Evolutionary conservation across 164 flowering plant species (phyloP), one percentile per base, ranked within the genome.

Genomic region (Umbilicus rupestris): DNA sequence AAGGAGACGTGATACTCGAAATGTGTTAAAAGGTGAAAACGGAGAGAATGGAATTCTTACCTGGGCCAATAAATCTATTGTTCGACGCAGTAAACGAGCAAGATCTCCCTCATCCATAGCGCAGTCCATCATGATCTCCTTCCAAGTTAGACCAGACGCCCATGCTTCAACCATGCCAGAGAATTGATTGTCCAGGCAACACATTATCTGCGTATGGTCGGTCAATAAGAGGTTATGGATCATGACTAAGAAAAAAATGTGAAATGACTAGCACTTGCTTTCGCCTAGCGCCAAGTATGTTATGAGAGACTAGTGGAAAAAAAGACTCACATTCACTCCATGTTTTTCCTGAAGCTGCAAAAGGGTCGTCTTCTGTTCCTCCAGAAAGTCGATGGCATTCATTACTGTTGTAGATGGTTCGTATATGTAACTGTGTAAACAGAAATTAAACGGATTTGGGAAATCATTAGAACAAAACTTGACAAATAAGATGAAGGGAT

Each of bases 51-150:
- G 28, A 19, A 14, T 28, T 39, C 41, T 35, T 73, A 85, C 89
- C 84, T 89, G 96, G 71, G 88, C 91, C 71, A 94, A 77, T 39
- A 94, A 62, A 75, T 94, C 96, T 65, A 87, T 87, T 16, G 97
- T 83, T 46, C 97, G 78, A 46, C 97, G 76, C 58, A 91, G 72
- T 39, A 94, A 88, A 26, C 99, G 97, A 68, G 97, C 92, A 39
- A 94, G 72, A 78, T 94, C 97, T 14, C 98, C 97, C 69, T 94
- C 99, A 70, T 94, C 99, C 96, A 94, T 87, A 65, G 99, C 97
- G 75, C 93, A 85, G 39, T 94, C 99, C 99, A 89, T 90, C 96
- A 85, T 89, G 60, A 91, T 81, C 77, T 94, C 97, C 76, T 85
- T 77, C 99, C 99, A 91, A 5, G 87, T 85, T 64, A 91, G 75